Conservation (phyloP, 352 stramenopile species). For the Blastocystis sp. region DNA sequence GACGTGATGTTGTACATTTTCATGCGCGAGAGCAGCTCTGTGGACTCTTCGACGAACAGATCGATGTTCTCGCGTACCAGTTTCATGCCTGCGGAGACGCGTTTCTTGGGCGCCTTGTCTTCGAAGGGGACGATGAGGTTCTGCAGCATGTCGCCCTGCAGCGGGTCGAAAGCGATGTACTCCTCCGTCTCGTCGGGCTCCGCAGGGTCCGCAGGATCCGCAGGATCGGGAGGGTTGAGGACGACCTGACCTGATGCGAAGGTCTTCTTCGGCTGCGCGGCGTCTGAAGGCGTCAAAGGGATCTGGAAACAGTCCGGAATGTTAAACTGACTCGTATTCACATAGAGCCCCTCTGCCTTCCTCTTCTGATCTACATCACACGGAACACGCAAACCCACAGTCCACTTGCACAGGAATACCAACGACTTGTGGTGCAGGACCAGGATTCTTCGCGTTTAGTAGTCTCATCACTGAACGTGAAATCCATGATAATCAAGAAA, state of each 20-base stretch:
- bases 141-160: not conserved
- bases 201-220: not conserved
- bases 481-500: not conserved
- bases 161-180: not conserved
- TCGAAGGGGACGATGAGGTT: not conserved
- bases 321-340: not conserved
- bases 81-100: slow-evolving; percentile 39
- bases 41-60: not conserved
- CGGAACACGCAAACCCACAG: not conserved
- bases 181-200: no score
- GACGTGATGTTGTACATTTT: not conserved
- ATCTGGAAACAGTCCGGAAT: slow-evolving; percentile 51
- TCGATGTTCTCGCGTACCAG: slow-evolving; percentile 28
- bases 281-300: not conserved
- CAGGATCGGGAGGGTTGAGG: not conserved
- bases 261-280: not conserved
- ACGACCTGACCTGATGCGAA: not conserved
- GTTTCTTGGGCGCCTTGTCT: not conserved
- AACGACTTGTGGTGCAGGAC: not conserved
- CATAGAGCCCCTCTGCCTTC: not conserved
- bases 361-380: not conserved
- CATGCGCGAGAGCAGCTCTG: not conserved
- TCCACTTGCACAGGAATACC: not conserved
- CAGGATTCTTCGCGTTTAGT: not conserved
- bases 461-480: not conserved